A percentile compares a stretch with the other conserved stretches of the same genome.
Conservation (phyloP, 2,329 filamentous ascomycete genomes). For the Cordyceps tenuipes region DNA sequence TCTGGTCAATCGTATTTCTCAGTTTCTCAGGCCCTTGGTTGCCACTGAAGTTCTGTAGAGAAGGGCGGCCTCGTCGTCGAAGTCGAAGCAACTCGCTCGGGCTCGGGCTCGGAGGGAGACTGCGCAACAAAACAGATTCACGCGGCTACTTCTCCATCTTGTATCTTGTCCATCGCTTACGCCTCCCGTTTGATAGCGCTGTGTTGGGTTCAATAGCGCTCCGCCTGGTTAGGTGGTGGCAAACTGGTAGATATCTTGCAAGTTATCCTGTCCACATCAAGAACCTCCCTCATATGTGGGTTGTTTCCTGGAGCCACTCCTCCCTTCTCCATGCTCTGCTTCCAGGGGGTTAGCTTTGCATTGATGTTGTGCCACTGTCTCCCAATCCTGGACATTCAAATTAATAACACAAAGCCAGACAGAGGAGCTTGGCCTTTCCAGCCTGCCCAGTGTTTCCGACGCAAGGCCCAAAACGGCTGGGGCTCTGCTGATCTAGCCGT, state of each 20-base stretch:
- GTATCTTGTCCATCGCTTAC: background rate
- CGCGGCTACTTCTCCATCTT: background rate
- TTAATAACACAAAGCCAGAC: background rate
- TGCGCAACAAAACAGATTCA: background rate
- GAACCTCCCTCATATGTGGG: background rate
- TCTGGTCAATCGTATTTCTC: background rate
- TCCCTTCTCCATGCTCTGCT: background rate
- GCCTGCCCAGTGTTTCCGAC: too few species aligned
- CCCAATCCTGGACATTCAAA: background rate
- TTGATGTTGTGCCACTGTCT: background rate
- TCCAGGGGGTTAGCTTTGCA: background rate
- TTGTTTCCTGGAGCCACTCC: background rate
- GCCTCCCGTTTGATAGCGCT: background rate
- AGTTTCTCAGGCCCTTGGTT: background rate
- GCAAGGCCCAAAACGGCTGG: constrained; percentile 4
- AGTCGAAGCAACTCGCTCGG: background rate
- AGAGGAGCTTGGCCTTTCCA: background rate
- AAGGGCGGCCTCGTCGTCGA: background rate
- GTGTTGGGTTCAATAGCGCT: background rate
- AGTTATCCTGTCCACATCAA: background rate
- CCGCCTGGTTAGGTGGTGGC: background rate
- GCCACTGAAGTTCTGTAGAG: background rate
- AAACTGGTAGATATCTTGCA: background rate
- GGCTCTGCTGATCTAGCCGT: background rate
- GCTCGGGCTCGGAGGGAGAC: background rate